These are phyloP conservation scores for Blastobotrys buckinghamii DNA, from an alignment of 1,139 yeast genomes.

Conservation along the genomic window DNA sequence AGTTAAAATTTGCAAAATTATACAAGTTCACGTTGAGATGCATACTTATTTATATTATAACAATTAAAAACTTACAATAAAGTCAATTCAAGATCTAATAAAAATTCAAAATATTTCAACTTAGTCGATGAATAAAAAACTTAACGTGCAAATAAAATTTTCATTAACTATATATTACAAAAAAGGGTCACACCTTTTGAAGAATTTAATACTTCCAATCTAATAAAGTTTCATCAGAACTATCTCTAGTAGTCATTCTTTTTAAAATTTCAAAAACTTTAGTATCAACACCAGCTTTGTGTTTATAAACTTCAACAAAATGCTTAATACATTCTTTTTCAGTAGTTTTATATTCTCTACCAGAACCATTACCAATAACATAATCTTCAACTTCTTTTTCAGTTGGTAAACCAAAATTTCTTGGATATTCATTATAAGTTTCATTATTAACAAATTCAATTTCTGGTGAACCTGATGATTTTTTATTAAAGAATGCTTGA, in stretches of 20 bases:
- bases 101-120: no score
- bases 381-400: constrained; percentile 52
- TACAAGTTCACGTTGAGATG: no score
- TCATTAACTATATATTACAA: no score
- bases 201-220: constrained; percentile 51
- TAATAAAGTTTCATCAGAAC: constrained; percentile 51
- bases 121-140: no score
- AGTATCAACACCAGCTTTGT: constrained; percentile 58
- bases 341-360: constrained; percentile 62
- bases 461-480: constrained; percentile 23
- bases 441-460: constrained; percentile 40
- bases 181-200: no score
- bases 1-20: no score
- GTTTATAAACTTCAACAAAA: constrained; percentile 46
- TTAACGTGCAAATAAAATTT: no score
- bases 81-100: no score
- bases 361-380: constrained; percentile 61
- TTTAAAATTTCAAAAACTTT: constrained; percentile 52
- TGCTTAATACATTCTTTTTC: constrained; percentile 57
- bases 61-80: no score
- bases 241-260: constrained; percentile 55
- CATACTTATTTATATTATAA: no score
- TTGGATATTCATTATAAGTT: constrained; percentile 63
- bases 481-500: constrained; percentile 24
- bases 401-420: constrained; percentile 73